These are phyloP conservation scores for Brachypodium distachyon DNA, from an alignment of 202 grass and related monocot species.

Conservation along the genomic window DNA sequence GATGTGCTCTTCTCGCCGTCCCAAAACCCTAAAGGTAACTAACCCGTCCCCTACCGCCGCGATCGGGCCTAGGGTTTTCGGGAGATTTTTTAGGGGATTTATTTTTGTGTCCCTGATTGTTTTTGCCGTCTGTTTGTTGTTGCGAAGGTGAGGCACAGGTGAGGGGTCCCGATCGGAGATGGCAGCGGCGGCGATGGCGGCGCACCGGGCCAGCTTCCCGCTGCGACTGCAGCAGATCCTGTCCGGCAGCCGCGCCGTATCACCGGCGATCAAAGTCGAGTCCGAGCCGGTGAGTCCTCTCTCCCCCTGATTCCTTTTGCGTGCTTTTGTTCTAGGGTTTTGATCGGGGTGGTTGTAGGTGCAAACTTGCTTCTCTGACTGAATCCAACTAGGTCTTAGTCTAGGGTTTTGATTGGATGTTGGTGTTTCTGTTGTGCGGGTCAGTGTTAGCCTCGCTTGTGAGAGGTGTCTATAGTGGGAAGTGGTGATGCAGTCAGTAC, in stretches of 20 bases:
- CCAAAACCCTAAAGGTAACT: slow-evolving; percentile 32
- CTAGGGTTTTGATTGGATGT: slow-evolving; percentile 34
- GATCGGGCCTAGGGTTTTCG: slow-evolving; percentile 50
- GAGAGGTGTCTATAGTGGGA: neutral
- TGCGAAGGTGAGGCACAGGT: slow-evolving; percentile 32
- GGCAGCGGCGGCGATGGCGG: slow-evolving; percentile 63
- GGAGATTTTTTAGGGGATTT: neutral
- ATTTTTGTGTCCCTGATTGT: neutral
- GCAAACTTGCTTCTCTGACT: neutral
- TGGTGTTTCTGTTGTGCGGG: neutral
- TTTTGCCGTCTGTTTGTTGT: neutral
- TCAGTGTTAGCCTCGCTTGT: neutral
- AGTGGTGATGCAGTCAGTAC: neutral
- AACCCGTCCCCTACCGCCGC: neutral
- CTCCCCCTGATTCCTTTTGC: neutral
- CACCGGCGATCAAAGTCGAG: slow-evolving; percentile 84
- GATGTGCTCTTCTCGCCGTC: slow-evolving; percentile 29
- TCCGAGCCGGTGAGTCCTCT: slow-evolving; percentile 62
- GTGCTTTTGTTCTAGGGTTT: slow-evolving; percentile 19
- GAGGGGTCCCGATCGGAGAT: slow-evolving; percentile 34
- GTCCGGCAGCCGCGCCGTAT: slow-evolving; percentile 54
- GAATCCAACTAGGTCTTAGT: neutral
- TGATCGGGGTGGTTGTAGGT: slow-evolving; percentile 11
- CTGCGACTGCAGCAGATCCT: slow-evolving; percentile 96
- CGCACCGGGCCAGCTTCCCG: slow-evolving; percentile 77